Base-by-base conservation (phyloP, 2,329 filamentous ascomycete genomes). In the Trichoderma guizhouense region DNA sequence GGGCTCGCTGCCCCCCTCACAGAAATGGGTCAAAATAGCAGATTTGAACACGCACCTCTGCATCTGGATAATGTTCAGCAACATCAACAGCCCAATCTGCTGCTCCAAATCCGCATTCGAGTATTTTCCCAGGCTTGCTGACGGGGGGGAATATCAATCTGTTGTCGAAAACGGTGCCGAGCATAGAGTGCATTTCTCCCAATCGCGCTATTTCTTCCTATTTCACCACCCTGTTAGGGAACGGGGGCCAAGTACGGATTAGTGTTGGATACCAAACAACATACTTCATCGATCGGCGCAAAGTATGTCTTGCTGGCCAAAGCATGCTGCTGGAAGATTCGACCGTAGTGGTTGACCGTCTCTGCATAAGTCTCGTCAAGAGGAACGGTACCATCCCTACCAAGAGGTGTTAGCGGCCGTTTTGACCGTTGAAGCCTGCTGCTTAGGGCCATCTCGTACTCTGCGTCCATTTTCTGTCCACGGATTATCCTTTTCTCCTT, bases 51-150 rank as follows among this genome's bases (percentile, higher is more conserved):
- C 83, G 76, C 78, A 92, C 92, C 84, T 93, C 87, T 77, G 89
- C 91, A 73, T 84, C 81, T 63, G 90, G 90, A 81, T 91, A 83
- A 73, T 86, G 83, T 77, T 88, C 86, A 61, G 92, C 92, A 67
- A 92, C 89, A 28, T 91, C 90, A 39, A 88, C 82, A 26, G 91
- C 91, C 92, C 92, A 94, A 62, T 88, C 84, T 53, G 86, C 91
- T n/a, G 89, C 86, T 53, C 92, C 92, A 79, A 89, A 92, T 0
- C 92, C 92, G 76, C 91, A 93, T 72, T 94, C 92, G 32, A 94
- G 84, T 55, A 94, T 86, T 76, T 86, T 87, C 75, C 83, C 82
- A 28, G 88, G 86, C 32, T 84, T 82, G 58, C 79, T 81, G 63
- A 93, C 82, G 7, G 90, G 90, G n/a, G 92, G 91, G 73, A 94